Evolutionary conservation across 2,329 filamentous ascomycete genomes (phyloP), one percentile per base, ranked within the genome.

Genomic region (Beauveria scarabaeidicola): DNA sequence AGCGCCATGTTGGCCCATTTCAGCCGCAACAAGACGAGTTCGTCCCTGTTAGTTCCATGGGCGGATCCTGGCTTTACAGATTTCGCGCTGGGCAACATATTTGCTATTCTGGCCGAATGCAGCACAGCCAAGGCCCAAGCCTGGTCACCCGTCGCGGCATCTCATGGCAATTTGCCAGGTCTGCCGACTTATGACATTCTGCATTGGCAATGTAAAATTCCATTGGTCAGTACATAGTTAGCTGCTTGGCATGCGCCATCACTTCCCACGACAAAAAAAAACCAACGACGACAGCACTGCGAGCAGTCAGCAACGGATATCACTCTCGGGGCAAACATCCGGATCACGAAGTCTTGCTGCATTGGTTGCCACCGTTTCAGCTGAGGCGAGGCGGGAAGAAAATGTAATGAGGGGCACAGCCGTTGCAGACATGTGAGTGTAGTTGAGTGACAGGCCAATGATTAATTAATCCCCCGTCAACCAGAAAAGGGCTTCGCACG

Each of bases 121-220:
- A 50, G 29, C 55, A 21, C 15, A 10, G 56, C 56, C 56, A 58
- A 58, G 56, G 32, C 47, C 36, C 56, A 44, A 44, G 47, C 21
- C 47, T 7, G 25, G 38, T 19, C 11, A 11, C 25, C 46, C 46
- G 55, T 51, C 46, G 25, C 55, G 55, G 55, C 55, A 51, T 36
- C 27, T 44, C 47, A 25, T 52, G 36, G 47, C 56, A 52, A 13
- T 40, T 52, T 52, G 47, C 47, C 38, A 52, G n/a, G 47, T 27
- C 36, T 40, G 25, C 29, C 21, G 23, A 40, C 17, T 15, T 5
- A 3, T 44, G 13, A 13, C 19, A 50, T 29, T 29, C 32, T 41
- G 19, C 54, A 17, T 11, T 41, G 54, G 32, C 29, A 43, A 23
- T n/a, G 25, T 55, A 9, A 13, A 21, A 46, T 36, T 43, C 17